Percentiles rank a stretch among this genome's conserved stretches.
These are phyloP conservation scores for Gossypium mustelinum DNA, from an alignment of 345 rosid species.

Conservation along the genomic window DNA sequence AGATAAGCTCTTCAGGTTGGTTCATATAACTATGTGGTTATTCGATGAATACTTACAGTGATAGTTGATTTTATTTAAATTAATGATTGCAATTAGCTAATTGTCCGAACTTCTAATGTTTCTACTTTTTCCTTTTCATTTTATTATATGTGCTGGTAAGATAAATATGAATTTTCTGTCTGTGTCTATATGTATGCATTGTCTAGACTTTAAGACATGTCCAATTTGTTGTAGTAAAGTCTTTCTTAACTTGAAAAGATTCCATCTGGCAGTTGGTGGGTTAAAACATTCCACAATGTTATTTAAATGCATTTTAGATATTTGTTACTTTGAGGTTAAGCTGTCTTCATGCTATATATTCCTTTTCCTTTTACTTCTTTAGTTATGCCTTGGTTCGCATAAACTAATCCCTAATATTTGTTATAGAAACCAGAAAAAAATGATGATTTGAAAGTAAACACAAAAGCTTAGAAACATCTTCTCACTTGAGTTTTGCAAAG, in stretches of 20 bases:
- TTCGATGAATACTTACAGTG: background rate
- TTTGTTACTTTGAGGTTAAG: background rate
- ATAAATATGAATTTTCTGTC: background rate
- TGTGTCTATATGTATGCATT: background rate
- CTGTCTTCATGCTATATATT: background rate
- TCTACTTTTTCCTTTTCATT: background rate
- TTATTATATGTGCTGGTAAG: background rate
- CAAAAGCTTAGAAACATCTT: background rate
- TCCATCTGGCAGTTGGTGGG: background rate
- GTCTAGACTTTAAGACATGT: background rate
- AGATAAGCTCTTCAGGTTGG: constrained; percentile 85
- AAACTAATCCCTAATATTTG: background rate
- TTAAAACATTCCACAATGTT: background rate
- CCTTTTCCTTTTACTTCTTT: background rate
- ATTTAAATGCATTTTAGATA: background rate
- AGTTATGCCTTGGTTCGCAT: background rate
- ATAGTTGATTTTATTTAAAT: background rate
- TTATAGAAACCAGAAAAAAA: background rate
- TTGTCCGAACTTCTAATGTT: background rate
- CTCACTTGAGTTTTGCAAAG: background rate
- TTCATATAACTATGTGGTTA: background rate
- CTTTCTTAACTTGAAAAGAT: background rate
- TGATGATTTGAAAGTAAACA: background rate
- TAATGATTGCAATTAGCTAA: background rate
- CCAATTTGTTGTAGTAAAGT: background rate